Evolutionary conservation across 2,329 filamentous ascomycete genomes (phyloP).

Genomic region (Cordyceps fumosorosea): DNA sequence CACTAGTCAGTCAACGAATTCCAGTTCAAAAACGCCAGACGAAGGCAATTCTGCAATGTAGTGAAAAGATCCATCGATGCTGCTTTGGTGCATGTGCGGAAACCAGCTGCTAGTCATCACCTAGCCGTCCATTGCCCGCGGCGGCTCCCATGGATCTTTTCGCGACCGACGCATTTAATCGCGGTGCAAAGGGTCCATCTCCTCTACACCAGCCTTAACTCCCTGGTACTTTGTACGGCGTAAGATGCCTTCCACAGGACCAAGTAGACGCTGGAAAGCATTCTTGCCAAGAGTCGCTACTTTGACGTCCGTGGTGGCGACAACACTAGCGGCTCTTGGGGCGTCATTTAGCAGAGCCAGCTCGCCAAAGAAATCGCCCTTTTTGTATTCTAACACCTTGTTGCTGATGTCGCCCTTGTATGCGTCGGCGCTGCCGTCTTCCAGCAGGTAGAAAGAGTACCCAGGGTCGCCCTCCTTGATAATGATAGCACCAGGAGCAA

Average conservation of each 20-base stretch:
- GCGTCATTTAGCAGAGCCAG: constrained; percentile 89
- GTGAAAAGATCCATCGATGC: background rate
- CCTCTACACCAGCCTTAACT: constrained; percentile 55
- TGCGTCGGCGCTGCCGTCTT: constrained; percentile 79
- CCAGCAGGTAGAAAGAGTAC: constrained; percentile 85
- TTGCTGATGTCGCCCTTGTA: constrained; percentile 67
- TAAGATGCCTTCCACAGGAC: constrained; percentile 92
- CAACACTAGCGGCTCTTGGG: constrained; percentile 82
- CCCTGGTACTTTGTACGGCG: constrained; percentile 63
- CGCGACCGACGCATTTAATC: background rate
- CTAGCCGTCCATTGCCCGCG: background rate
- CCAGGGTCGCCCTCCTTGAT: constrained; percentile 90
- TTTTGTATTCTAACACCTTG: constrained; percentile 73
- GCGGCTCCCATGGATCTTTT: background rate
- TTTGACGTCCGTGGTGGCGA: constrained; percentile 81
- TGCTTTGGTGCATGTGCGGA: background rate
- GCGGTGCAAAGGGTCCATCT: constrained; percentile 58
- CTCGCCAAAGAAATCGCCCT: constrained; percentile 97
- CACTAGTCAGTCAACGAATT: constrained; percentile 4
- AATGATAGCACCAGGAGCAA: constrained; percentile 69
- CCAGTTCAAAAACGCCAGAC: constrained; percentile 6
- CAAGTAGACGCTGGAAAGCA: constrained; percentile 87
- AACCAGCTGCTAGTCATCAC: background rate
- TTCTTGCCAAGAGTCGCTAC: constrained; percentile 88
- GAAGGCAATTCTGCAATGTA: background rate